These are phyloP conservation scores for Boletus insuetus DNA, from an alignment of 768 basidiomycete genomes.

Conservation along the genomic window DNA sequence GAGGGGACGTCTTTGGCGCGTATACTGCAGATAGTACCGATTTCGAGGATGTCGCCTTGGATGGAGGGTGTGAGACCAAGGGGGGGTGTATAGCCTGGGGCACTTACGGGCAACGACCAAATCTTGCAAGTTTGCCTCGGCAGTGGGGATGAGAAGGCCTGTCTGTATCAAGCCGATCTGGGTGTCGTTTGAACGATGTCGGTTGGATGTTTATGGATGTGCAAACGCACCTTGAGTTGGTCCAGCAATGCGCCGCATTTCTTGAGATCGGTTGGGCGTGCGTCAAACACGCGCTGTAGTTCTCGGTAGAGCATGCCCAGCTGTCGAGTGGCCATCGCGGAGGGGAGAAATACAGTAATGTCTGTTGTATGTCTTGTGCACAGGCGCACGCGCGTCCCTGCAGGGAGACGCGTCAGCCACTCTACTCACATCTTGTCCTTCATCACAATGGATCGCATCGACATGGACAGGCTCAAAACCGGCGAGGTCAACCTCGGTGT, in stretches of 20 bases:
- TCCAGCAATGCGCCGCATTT: conserved; percentile 61
- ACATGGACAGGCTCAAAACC: conserved; percentile 83
- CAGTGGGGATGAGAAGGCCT: conserved; percentile 73
- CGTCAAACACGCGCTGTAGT: conserved; percentile 63
- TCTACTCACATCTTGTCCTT: conserved; percentile 11
- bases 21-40: conserved; percentile 93
- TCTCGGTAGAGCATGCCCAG: conserved; percentile 63
- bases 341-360: too few species aligned
- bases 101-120: conserved; percentile 70
- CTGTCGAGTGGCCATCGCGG: conserved; percentile 48
- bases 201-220: background rate
- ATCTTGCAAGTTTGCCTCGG: conserved; percentile 61
- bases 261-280: conserved; percentile 64
- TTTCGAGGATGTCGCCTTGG: conserved; percentile 93
- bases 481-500: conserved; percentile 98
- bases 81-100: background rate
- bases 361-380: too few species aligned
- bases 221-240: conserved; percentile 65
- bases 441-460: conserved; percentile 58
- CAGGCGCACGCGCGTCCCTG: conserved; percentile 32
- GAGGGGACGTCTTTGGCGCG: conserved; percentile 84
- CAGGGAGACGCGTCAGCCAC: conserved; percentile 51
- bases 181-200: background rate
- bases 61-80: background rate
- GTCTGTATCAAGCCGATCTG: conserved; percentile 78